These are phyloP conservation scores for Phaffia australis DNA, from an alignment of 768 basidiomycete species.

Conservation along the genomic window DNA sequence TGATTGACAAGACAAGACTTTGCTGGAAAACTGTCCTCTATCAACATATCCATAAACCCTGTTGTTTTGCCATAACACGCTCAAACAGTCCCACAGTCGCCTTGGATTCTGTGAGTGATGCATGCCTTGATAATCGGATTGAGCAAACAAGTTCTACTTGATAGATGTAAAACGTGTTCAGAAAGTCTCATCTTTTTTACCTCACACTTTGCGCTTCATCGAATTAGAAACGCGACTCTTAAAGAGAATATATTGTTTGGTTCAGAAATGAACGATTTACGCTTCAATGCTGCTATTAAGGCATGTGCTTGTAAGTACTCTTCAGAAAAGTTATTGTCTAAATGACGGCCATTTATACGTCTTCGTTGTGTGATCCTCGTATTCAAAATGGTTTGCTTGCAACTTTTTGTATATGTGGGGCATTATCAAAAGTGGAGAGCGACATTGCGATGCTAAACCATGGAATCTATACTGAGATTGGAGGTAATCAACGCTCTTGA, in stretches of 20 bases:
- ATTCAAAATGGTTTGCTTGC: no score
- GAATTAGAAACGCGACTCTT: conserved; percentile 35
- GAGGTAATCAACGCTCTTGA: conserved; percentile 34
- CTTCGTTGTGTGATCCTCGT: no score
- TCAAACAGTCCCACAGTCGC: conserved; percentile 32
- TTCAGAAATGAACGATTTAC: conserved; percentile 26
- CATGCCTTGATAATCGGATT: background rate
- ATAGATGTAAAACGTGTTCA: no score
- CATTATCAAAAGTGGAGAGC: background rate
- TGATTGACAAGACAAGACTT: no score
- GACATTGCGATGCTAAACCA: conserved; percentile 15
- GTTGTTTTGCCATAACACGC: no score
- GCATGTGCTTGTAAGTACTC: conserved; percentile 29
- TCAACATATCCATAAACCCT: no score
- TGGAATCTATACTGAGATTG: conserved; percentile 25
- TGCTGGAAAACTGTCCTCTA: no score
- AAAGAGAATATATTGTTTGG: conserved; percentile 45
- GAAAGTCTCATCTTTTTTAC: no score
- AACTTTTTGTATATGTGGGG: no score
- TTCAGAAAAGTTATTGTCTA: no score
- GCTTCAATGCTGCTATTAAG: conserved; percentile 29
- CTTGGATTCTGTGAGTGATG: conserved; percentile 34
- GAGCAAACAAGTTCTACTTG: background rate
- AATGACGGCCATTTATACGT: conserved; percentile 9
- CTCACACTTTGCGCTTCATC: conserved; percentile 26